Evolutionary conservation across 805 yeast genomes (phyloP), one percentile per base, ranked within the genome.

Genomic region (Candida sithepensis): DNA sequence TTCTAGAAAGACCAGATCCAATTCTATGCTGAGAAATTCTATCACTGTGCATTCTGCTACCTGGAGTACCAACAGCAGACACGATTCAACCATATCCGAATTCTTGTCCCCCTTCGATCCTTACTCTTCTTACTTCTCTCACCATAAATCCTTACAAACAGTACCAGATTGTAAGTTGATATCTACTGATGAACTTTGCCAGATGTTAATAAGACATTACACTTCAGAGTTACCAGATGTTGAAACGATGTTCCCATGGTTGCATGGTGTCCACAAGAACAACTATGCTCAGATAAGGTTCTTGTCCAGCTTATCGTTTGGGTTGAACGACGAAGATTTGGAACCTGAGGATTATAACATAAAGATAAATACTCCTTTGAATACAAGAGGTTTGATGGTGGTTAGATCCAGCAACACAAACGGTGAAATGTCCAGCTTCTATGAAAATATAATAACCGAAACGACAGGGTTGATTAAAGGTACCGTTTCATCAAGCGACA

Each of bases 241-340:
- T 18, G 76, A 73, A 21, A 59, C 60, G 10, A 79, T 91, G 75
- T 91, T 90, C 57, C 97, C 97, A 0, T 90, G 97, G 97, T 71
- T 88, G 22, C 96, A 91, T 63, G 94, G 96, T 0, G 70, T 86
- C 39, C 81, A 84, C 51, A 72, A 71, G 13, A 71, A 73, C 32
- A 80, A 81, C 57, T 68, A 73, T 38, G 78, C 83, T 21, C 85
- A 81, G 57, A 66, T 75, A 39, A 68, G 74, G 63, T 69, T 80
- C 65, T 56, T 66, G 38, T 53, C 65, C 14, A 63, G 56, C 58
- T 22, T 56, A 50, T 47, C 60, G 2, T 53, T 51, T 41, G 55
- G 36, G 14, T 32, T 32, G 14, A 34, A 34, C 16, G 38, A 34
- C 18, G 20, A 34, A 18, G 20, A 34, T 7, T 18, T 34, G 10